Conservation (phyloP, 345 rosid genomes). For the Salix dunnii region DNA sequence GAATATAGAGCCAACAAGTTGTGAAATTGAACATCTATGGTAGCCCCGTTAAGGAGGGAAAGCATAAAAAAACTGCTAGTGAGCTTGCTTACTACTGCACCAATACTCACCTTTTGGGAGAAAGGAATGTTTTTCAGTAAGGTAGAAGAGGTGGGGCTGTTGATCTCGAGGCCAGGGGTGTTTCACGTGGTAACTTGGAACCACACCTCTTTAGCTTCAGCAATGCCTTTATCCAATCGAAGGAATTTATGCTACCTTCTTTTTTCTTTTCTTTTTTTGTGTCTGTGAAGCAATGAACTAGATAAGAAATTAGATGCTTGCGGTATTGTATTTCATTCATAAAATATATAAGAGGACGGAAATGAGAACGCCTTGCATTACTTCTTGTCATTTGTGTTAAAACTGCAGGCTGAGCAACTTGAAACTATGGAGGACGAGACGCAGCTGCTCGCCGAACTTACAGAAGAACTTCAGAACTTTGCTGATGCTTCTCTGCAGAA, state of each 20-base stretch:
- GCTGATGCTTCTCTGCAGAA: constrained; percentile 9
- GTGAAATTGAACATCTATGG: neutral
- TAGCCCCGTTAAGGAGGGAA: neutral
- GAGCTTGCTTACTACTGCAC: too few species aligned
- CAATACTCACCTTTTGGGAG: neutral
- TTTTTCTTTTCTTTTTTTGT: neutral
- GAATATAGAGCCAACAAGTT: too few species aligned
- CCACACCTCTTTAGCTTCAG: neutral
- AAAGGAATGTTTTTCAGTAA: neutral
- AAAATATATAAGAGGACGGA: neutral
- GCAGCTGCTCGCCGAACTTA: constrained; percentile 12
- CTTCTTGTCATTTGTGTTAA: neutral
- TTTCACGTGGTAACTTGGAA: neutral
- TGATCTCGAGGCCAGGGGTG: neutral
- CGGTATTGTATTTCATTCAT: neutral
- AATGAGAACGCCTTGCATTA: neutral
- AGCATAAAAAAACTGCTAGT: neutral
- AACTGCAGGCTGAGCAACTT: neutral
- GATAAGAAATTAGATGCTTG: neutral
- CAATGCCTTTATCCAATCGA: neutral
- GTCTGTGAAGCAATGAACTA: neutral
- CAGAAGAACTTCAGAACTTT: constrained; percentile 13
- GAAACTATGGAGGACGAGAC: neutral
- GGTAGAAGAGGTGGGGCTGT: too few species aligned
- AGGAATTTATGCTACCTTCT: neutral